Evolutionary conservation across 1,284 basidiomycete species (phyloP), one percentile per base, ranked within the genome.

Genomic region (Athelia psychrophila): DNA sequence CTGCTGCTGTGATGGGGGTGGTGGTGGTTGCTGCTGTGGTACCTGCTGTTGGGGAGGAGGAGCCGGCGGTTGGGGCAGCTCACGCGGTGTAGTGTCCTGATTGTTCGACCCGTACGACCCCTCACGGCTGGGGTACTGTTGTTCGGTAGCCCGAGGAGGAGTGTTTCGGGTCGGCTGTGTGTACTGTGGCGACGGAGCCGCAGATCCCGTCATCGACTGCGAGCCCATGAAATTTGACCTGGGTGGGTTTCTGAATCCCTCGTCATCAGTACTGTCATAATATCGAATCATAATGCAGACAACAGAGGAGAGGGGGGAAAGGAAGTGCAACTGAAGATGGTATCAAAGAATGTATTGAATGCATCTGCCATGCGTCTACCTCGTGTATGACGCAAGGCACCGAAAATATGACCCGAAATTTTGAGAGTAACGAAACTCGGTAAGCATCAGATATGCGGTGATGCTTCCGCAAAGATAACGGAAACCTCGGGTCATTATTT

Each of bases 191-290:
- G 83, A 77, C 13, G 83, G 79, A 42, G 80, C 72, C 1, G 72
- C 60, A 58, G 68, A n/a, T 42, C n/a, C 38, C 20, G 38, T 42
- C 55, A 61, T 69, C 62, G 62, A 70, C 58, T 59, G 71, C 19
- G 5, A 77, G 63, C 38, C 86, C 84, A n/a, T 63, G 58, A 79
- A 83, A 59, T 72, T 78, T 51, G 80, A 75, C 58, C 81, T 76
- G 12, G 79, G 75, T 38, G 76, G 70, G 62, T 76, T 73, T 49
- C 81, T 84, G 55, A 56, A 55, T 42, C 20, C 38, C 16, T 42
- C 38, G n/a, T 42, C 16, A 42, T 42, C 20, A 42, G 54, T 46
- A 42, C 42, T 59, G 57, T 49, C 49, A 46, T 44, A 55, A 57
- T 47, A 42, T 46, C 45, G 48, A 47, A 47, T 13, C 20, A 30